Evolutionary conservation across 2,329 filamentous ascomycete genomes (phyloP).

Genomic region (Cladosporium sphaerospermum): DNA sequence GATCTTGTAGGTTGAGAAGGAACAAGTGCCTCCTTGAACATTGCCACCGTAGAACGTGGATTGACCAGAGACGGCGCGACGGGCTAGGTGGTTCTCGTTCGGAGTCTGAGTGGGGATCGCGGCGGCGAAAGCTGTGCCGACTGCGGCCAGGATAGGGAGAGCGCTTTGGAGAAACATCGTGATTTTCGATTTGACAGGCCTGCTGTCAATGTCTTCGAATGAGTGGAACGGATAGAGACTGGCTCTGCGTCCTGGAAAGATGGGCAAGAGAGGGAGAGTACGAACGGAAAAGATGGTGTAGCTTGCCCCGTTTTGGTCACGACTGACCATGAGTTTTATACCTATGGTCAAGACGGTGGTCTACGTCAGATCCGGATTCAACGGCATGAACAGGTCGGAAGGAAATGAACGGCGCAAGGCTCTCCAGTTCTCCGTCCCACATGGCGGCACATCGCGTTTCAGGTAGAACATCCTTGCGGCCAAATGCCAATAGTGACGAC

Average conservation of each 20-base stretch:
- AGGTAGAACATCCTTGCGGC: background rate
- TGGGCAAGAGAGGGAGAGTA: background rate
- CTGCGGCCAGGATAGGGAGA: background rate
- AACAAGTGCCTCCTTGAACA: slow-evolving; percentile 55
- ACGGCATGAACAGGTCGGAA: slow-evolving; percentile 2
- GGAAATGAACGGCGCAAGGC: slow-evolving; percentile 4
- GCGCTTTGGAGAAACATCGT: background rate
- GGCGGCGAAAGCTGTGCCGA: slow-evolving; percentile 11
- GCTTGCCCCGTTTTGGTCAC: background rate
- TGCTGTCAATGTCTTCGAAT: background rate
- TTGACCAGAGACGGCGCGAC: slow-evolving; percentile 19
- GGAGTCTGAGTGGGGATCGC: slow-evolving; percentile 13
- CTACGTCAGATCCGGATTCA: slow-evolving; percentile 4
- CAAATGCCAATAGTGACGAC: too few species aligned
- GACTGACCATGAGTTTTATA: background rate
- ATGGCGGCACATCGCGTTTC: background rate
- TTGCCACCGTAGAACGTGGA: slow-evolving; percentile 26
- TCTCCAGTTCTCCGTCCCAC: background rate
- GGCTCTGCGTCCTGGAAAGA: background rate
- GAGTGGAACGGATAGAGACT: background rate
- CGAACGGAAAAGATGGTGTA: too few species aligned
- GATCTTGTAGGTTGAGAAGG: slow-evolving; percentile 57
- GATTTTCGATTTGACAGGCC: background rate
- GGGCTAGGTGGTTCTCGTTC: slow-evolving; percentile 14
- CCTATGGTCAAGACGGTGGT: background rate